Evolutionary conservation across 352 stramenopile genomes (phyloP).

Genomic region (Sclerospora graminicola): DNA sequence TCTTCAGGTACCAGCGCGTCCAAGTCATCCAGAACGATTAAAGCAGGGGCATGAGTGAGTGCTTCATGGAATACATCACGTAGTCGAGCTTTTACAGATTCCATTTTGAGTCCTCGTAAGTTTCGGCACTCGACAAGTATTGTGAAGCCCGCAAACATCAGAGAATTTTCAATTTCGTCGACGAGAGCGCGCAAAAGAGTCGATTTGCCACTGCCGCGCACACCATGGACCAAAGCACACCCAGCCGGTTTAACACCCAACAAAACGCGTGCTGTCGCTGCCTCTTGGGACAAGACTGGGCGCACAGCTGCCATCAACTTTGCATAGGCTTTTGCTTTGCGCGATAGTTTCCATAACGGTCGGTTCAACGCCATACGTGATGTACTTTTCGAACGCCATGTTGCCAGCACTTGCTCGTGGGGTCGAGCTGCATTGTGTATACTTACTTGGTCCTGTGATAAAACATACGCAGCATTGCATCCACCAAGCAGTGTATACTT

Average conservation of each 20-base stretch:
- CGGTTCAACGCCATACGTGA: conserved; percentile 10
- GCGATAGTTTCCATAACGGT: conserved; percentile 30
- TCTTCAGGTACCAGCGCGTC: conserved; percentile 75
- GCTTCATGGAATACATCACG: too few relatives aligned
- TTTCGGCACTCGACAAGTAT: conserved; percentile 55
- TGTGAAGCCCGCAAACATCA: conserved; percentile 29
- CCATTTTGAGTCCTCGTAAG: conserved; percentile 81
- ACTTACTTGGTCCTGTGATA: conserved; percentile 24
- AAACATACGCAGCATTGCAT: conserved; percentile 11
- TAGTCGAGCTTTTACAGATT: conserved; percentile 43
- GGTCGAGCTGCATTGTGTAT: conserved; percentile 20
- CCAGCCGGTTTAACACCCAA: conserved; percentile 47
- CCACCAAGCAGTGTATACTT: conserved; percentile 50
- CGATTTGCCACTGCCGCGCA: conserved; percentile 70
- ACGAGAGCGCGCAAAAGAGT: conserved; percentile 46
- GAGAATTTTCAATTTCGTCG: conserved; percentile 23
- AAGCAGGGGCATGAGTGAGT: too few relatives aligned
- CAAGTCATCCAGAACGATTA: conserved; percentile 21
- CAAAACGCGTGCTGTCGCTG: conserved; percentile 40
- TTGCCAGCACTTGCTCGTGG: conserved; percentile 17
- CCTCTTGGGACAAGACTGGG: conserved; percentile 38
- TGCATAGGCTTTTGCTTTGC: conserved; percentile 32
- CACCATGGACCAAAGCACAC: conserved; percentile 59
- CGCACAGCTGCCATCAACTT: conserved; percentile 34
- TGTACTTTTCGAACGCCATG: conserved; percentile 3